Evolutionary conservation across 768 basidiomycete genomes (phyloP), one percentile per base, ranked within the genome.

Genomic region (Asterophora parasitica): DNA sequence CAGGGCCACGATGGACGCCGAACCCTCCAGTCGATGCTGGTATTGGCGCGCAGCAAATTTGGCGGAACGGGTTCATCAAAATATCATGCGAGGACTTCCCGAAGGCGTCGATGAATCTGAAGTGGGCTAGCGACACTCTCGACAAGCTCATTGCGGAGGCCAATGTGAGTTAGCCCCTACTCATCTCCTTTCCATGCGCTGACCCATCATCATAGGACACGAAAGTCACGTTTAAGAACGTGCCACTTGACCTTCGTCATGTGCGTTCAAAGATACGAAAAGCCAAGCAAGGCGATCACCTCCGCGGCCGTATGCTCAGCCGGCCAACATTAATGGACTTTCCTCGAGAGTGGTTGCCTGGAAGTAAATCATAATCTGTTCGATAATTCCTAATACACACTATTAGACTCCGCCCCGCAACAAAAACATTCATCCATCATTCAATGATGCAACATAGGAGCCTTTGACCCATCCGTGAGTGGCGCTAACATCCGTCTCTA

Each of bases 51-150:
- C 64, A 76, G 35, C 72, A 72, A 38, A 65, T 61, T 8, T 79
- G 74, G 63, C 72, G 75, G 43, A 78, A 90, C 48, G 94, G 94
- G 4, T 94, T 79, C 67, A 73, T 99, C 66, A 93, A 93, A 70
- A 88, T 98, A 51, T 77, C 87, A 0, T 92, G 89, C 61, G 94
- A 97, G 58, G 81, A 87, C 65, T 95, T 92, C 65, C 82, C 83
- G 6, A 74, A 79, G 55, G 79, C 83, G 1, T 74, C 81, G 20
- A 85, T 89, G 88, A 99, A 99, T 66, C 71, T 95, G 58, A 95
- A 94, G 65, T 95, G 92, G 88, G 90, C 88, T 33, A 88, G 86
- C 55, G 94, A 98, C 61, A 76, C 81, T 12, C 65, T 99, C 46
- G 88, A 93, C 59, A 70, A 76, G 56, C 68, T 99, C 35, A 63